Evolutionary conservation across 2,329 filamentous ascomycete genomes (phyloP).

Genomic region (Aspergillus sp.): DNA sequence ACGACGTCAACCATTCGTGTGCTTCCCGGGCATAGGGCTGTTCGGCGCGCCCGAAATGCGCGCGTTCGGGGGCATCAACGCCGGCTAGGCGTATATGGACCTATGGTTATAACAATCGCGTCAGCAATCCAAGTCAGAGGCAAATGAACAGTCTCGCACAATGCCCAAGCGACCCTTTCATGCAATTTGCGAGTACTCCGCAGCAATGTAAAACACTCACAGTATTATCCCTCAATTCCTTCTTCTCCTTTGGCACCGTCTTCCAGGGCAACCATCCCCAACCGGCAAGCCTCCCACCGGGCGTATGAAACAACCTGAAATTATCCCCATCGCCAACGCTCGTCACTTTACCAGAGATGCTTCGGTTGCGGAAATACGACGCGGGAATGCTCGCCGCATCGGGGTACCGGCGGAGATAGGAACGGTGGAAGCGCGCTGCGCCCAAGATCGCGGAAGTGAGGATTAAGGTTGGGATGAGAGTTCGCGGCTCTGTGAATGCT

Average conservation of each 20-base stretch:
- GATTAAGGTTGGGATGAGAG: slow-evolving; percentile 38
- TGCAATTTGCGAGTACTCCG: neutral
- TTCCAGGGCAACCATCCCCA: slow-evolving; percentile 87
- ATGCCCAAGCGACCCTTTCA: neutral
- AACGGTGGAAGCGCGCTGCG: slow-evolving; percentile 35
- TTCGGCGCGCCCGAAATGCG: slow-evolving; percentile 85
- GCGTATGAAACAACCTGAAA: slow-evolving; percentile 91
- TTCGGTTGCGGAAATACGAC: slow-evolving; percentile 70
- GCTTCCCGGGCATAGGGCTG: slow-evolving; percentile 85
- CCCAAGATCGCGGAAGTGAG: slow-evolving; percentile 41
- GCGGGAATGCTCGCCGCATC: slow-evolving; percentile 73
- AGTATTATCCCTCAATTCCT: slow-evolving; percentile 72
- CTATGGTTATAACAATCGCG: slow-evolving; percentile 31
- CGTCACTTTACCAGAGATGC: slow-evolving; percentile 81
- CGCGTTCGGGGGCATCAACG: slow-evolving; percentile 86
- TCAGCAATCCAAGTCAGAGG: neutral
- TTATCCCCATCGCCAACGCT: slow-evolving; percentile 96
- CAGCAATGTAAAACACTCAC: slow-evolving; percentile 52
- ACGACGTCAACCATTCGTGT: slow-evolving; percentile 72
- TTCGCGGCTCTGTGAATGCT: slow-evolving; percentile 37
- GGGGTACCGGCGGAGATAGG: slow-evolving; percentile 80
- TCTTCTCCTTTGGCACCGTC: slow-evolving; percentile 67
- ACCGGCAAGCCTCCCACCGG: slow-evolving; percentile 79
- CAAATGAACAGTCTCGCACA: neutral
- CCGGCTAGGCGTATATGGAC: slow-evolving; percentile 88